Evolutionary conservation across 495 filamentous ascomycete genomes (phyloP).

Genomic region (Neurospora sp.): DNA sequence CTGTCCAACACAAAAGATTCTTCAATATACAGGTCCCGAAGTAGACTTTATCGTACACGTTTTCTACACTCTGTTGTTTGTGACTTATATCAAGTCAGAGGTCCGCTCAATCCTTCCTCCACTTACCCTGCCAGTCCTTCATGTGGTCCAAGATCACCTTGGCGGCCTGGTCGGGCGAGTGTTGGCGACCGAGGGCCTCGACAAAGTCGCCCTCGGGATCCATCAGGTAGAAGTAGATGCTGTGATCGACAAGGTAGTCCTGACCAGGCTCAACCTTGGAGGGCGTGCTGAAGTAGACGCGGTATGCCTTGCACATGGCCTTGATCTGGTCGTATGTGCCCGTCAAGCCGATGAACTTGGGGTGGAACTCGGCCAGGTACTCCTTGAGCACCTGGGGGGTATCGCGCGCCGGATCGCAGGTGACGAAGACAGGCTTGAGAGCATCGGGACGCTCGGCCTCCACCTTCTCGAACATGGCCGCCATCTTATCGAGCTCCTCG

Average conservation of each 20-base stretch:
- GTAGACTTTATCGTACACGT: not conserved
- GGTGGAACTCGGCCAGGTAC: constrained; percentile 89
- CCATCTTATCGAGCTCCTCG: constrained; percentile 98
- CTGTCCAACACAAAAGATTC: not conserved
- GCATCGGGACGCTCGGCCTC: constrained; percentile 32
- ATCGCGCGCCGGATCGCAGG: constrained; percentile 89
- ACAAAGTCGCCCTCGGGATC: constrained; percentile 98
- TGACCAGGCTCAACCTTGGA: constrained; percentile 76
- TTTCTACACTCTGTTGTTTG: not conserved
- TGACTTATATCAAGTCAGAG: not conserved
- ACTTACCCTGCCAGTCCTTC: constrained; percentile 69
- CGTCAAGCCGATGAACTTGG: constrained; percentile 78
- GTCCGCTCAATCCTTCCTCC: constrained; percentile 4
- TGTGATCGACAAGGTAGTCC: constrained; percentile 97
- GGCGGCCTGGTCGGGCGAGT: constrained; percentile 77
- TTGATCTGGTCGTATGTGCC: constrained; percentile 90
- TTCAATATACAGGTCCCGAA: not conserved
- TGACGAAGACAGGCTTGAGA: constrained; percentile 71
- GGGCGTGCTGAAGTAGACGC: constrained; percentile 95
- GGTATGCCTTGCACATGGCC: constrained; percentile 82
- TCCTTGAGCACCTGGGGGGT: constrained; percentile 70
- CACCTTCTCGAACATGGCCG: constrained; percentile 78
- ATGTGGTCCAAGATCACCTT: constrained; percentile 80
- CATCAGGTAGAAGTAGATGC: constrained; percentile 99
- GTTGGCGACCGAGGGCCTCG: constrained; percentile 89